Evolutionary conservation across 495 filamentous ascomycete genomes (phyloP).

Genomic region (Aspergillus campestris): DNA sequence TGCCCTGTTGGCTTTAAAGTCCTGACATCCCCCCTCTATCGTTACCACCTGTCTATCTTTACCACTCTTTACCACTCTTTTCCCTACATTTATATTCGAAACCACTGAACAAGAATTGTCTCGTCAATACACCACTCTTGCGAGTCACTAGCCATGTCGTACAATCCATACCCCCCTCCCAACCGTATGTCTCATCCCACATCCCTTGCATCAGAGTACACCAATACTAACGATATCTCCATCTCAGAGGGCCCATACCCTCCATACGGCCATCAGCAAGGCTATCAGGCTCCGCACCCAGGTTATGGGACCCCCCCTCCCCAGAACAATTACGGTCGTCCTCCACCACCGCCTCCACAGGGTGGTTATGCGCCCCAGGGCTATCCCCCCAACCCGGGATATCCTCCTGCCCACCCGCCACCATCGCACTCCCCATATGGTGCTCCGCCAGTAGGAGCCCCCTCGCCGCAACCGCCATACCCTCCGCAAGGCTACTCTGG

Average conservation of each 20-base stretch:
- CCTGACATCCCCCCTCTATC: too few relatives aligned
- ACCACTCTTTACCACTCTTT: too few relatives aligned
- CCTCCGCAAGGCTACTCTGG: conserved; percentile 13
- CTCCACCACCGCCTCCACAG: conserved; percentile 29
- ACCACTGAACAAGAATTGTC: background rate
- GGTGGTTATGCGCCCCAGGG: conserved; percentile 18
- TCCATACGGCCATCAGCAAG: conserved; percentile 26
- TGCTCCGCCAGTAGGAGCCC: conserved; percentile 2
- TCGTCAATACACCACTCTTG: background rate
- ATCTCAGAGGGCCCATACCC: conserved; percentile 22
- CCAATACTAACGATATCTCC: conserved; percentile 5
- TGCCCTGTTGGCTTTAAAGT: too few relatives aligned
- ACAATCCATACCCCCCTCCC: conserved; percentile 17
- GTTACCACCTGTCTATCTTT: too few relatives aligned
- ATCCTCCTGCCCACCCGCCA: background rate
- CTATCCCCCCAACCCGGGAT: background rate
- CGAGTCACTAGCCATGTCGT: conserved; percentile 16
- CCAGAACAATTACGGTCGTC: conserved; percentile 17
- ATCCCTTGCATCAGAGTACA: background rate
- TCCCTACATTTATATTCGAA: too few relatives aligned
- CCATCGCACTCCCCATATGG: background rate
- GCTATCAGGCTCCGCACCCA: conserved; percentile 21
- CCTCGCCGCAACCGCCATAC: conserved; percentile 15
- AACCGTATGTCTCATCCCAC: conserved; percentile 17
- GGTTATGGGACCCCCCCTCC: conserved; percentile 14